phyloP scores from a whole-genome alignment of 2,329 filamentous ascomycete species.

The Phaeosphaeriaceae sp. region DNA sequence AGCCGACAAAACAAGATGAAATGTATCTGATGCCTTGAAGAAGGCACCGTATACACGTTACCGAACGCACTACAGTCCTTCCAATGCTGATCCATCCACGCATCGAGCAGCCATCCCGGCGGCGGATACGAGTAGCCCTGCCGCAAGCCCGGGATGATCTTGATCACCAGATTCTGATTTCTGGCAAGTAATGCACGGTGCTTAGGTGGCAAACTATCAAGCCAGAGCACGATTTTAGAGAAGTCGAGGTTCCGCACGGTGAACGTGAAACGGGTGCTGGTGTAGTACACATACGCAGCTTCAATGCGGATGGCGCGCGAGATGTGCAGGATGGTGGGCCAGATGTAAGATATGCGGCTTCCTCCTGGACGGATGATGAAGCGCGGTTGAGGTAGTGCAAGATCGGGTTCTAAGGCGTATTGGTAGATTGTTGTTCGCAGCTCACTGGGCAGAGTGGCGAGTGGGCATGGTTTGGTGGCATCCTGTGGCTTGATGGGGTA shows the following conservation, averaged over 20 bases:
- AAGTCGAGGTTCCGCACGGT: constrained; percentile 26
- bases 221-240: constrained; percentile 16
- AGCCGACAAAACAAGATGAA: constrained; percentile 28
- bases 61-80: constrained; percentile 29
- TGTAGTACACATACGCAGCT: constrained; percentile 36
- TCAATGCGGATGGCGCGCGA: constrained; percentile 38
- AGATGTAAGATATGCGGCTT: constrained; percentile 7
- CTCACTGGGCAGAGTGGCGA: constrained; percentile 31
- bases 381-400: constrained; percentile 3
- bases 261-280: constrained; percentile 21
- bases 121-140: constrained; percentile 21
- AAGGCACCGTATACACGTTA: constrained; percentile 25
- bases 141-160: constrained; percentile 9
- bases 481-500: constrained; percentile 21
- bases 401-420: constrained; percentile 10
- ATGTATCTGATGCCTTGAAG: constrained; percentile 7
- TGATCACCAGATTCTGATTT: constrained; percentile 23
- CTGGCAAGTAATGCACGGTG: constrained; percentile 24
- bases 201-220: constrained; percentile 15
- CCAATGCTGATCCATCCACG: constrained; percentile 24
- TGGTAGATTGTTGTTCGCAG: constrained; percentile 26
- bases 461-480: constrained; percentile 17
- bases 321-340: constrained; percentile 23
- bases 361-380: background rate
- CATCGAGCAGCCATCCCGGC: constrained; percentile 21